These are phyloP conservation scores for Solanum medicagineum DNA, from an alignment of 257 asterid genomes.

Conservation along the genomic window DNA sequence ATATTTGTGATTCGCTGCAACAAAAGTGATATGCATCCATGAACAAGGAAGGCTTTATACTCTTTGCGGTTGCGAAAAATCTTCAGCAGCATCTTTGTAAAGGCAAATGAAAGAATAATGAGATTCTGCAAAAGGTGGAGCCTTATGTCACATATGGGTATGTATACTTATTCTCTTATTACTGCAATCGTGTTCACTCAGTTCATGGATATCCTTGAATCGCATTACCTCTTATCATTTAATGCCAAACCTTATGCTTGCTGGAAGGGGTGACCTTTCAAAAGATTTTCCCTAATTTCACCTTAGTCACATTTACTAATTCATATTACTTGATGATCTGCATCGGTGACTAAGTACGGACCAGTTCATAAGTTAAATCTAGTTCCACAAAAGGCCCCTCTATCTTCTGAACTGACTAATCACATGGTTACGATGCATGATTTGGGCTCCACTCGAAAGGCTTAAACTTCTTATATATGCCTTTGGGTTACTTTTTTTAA, in stretches of 20 bases:
- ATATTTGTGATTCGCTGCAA: constrained; percentile 18
- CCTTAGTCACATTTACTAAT: not conserved
- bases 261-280: not conserved
- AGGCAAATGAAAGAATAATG: constrained; percentile 45
- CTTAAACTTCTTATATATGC: not conserved
- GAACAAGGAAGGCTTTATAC: constrained; percentile 46
- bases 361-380: not conserved
- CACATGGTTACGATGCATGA: not conserved
- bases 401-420: not conserved
- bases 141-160: constrained; percentile 92
- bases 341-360: not conserved
- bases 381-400: not conserved
- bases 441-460: not conserved
- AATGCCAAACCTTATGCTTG: not conserved
- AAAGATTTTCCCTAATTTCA: not conserved
- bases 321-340: not conserved
- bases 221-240: not conserved
- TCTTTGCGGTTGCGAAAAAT: constrained; percentile 55
- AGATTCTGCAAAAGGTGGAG: constrained; percentile 59
- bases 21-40: constrained; percentile 76
- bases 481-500: not conserved
- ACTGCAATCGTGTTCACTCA: not conserved
- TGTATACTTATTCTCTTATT: not conserved
- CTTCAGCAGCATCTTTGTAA: constrained; percentile 67
- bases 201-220: not conserved